Evolutionary conservation across 306 rosid genomes (phyloP), one percentile per base, ranked within the genome.

Genomic region (Gynostemma pentaphyllum): DNA sequence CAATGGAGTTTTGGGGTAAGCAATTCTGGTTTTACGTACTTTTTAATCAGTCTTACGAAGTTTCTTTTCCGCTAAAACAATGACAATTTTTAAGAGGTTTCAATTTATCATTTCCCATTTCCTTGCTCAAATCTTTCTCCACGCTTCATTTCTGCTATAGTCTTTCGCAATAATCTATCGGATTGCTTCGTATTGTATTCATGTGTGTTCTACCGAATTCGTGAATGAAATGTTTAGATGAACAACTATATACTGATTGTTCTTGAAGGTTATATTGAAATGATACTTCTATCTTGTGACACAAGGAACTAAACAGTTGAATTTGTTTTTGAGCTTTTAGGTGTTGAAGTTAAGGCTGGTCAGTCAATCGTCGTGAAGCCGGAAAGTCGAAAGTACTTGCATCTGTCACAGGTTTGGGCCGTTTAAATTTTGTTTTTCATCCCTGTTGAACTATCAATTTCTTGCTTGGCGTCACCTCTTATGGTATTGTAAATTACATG

Each of bases 1-100:
- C 72, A 32, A 89, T 90, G 97, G 94, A 87, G 81, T 90, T 90
- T 61, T 90, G 97, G 97, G 97, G 97, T 89, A 75, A 69, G 45
- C 26, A 36, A 41, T 32, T 62, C 47, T 54, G 4, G 7, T 52
- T 18, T 32, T 28, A 5, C 0, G 4, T 27, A 40, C 12, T 14
- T 28, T 36, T 67, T 39, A 10, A 7, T 1, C 39, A 6, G 2
- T 2, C 10, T 27, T 48, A 9, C 2, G 15, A 48, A 21, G 28
- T 9, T 47, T 47, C n/a, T 14, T 39, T 4, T 34, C 13, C 13
- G 1, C 12, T 8, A 2, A 8, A 15, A 44, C 21, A 44, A 2
- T 15, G 48, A 44, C 21, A 9, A 44, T 5, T 44, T 44, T 0
- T 11, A 8, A 0, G 9, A 13, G 24, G 10, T 22, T 23, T 7